Evolutionary conservation across 1,284 basidiomycete genomes (phyloP).

Genomic region (Marasmius sp.): DNA sequence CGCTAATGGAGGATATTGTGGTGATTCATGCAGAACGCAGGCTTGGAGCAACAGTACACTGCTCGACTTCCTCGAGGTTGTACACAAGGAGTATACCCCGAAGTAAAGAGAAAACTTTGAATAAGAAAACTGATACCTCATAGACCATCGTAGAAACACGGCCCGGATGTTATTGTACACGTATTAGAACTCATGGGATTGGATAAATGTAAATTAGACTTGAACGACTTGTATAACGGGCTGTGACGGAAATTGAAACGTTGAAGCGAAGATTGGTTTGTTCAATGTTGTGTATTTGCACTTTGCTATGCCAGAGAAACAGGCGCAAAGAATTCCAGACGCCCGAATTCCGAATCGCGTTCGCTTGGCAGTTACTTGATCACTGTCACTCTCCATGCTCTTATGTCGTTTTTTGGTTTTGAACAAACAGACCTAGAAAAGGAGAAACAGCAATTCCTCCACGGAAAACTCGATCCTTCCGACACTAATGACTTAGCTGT

Average conservation of each 20-base stretch:
- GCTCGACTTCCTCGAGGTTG: constrained; percentile 81
- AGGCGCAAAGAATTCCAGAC: background rate
- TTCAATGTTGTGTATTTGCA: background rate
- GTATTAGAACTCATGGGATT: no score
- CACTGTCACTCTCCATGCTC: constrained; percentile 26
- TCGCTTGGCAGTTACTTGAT: background rate
- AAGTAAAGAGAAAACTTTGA: background rate
- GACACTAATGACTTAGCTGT: constrained; percentile 80
- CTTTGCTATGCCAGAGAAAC: constrained; percentile 1
- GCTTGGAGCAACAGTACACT: constrained; percentile 91
- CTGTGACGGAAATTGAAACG: no score
- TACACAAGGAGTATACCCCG: constrained; percentile 39
- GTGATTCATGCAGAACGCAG: constrained; percentile 88
- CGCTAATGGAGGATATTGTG: constrained; percentile 76
- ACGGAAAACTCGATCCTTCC: constrained; percentile 39
- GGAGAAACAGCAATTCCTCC: constrained; percentile 56
- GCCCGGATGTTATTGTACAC: background rate
- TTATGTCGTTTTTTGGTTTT: constrained; percentile 82
- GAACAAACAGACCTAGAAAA: constrained; percentile 64
- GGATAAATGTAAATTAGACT: no score
- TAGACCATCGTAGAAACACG: background rate
- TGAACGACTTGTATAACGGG: no score
- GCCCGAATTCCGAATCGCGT: background rate
- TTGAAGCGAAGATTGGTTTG: background rate
- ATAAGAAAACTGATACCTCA: background rate